Evolutionary conservation across 352 stramenopile species (phyloP).

Genomic region (Blastocystis sp.): DNA sequence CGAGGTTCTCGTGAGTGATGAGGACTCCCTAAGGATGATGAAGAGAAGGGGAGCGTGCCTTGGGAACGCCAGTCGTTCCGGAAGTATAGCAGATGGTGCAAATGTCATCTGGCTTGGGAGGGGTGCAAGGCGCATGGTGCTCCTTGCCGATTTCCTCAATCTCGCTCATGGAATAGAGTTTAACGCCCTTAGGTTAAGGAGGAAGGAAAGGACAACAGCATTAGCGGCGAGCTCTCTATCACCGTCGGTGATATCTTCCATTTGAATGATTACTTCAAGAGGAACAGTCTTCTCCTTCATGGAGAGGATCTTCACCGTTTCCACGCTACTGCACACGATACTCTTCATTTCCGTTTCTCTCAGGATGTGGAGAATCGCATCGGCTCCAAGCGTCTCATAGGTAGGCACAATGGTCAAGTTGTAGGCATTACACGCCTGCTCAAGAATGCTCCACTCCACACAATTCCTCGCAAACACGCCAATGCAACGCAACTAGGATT

Average conservation of each 20-base stretch:
- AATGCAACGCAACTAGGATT: conserved; percentile 15
- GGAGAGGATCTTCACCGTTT: conserved; percentile 44
- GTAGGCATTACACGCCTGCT: conserved; percentile 52
- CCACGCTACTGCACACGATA: conserved; percentile 23
- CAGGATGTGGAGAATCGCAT: conserved; percentile 38
- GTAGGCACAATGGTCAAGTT: conserved; percentile 47
- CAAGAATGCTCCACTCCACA: conserved; percentile 40
- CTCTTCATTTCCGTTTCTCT: conserved; percentile 57
- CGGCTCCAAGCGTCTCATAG: conserved; percentile 56
- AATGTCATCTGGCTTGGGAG: conserved; percentile 73
- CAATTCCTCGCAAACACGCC: conserved; percentile 39
- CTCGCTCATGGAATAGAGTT: conserved; percentile 58
- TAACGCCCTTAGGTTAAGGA: neutral
- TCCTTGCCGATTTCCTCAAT: conserved; percentile 64
- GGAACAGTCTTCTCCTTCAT: conserved; percentile 30
- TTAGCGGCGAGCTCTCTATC: conserved; percentile 7
- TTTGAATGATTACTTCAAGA: conserved; percentile 51
- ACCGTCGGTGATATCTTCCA: conserved; percentile 58
- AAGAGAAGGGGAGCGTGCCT: conserved; percentile 64
- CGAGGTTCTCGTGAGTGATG: conserved; percentile 76
- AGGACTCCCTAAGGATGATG: conserved; percentile 74
- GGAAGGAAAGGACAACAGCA: conserved; percentile 3
- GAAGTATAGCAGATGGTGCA: conserved; percentile 82
- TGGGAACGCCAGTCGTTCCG: conserved; percentile 80
- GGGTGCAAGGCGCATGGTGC: conserved; percentile 16